Evolutionary conservation across 2,329 filamentous ascomycete genomes (phyloP).

Genomic region (Xylaria arbuscula): DNA sequence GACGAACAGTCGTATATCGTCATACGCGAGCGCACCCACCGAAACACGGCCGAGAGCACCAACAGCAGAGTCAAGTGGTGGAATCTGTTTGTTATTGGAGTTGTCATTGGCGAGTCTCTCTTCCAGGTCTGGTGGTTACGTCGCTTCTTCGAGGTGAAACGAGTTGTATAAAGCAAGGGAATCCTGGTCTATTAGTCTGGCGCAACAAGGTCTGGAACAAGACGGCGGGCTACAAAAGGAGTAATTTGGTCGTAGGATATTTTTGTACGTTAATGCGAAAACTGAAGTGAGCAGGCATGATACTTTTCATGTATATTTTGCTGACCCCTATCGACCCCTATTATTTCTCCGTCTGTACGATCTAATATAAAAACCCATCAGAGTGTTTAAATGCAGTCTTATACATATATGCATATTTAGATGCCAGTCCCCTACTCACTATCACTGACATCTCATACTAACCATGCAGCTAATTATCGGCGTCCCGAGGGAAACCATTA

Average conservation of each 20-base stretch:
- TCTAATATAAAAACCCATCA: background rate
- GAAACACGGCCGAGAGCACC: constrained; percentile 98
- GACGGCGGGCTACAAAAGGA: constrained; percentile 37
- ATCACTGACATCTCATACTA: background rate
- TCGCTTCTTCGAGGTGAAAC: constrained; percentile 92
- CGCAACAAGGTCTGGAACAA: constrained; percentile 42
- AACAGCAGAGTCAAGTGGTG: constrained; percentile 99
- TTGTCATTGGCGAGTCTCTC: constrained; percentile 89
- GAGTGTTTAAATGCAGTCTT: background rate
- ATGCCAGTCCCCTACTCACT: background rate
- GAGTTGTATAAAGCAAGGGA: constrained; percentile 64
- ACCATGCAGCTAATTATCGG: constrained; percentile 21
- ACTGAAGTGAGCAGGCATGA: constrained; percentile 38
- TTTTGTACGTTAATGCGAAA: constrained; percentile 41
- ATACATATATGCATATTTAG: background rate
- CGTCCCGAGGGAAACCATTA: constrained; percentile 40
- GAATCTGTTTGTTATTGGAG: constrained; percentile 94
- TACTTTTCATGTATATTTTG: constrained; percentile 3
- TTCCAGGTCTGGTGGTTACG: constrained; percentile 99
- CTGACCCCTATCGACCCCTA: background rate
- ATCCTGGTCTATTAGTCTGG: constrained; percentile 42
- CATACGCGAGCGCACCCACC: constrained; percentile 91
- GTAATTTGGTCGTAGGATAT: constrained; percentile 29
- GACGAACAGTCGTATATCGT: constrained; percentile 99
- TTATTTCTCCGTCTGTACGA: background rate